Percentiles rank a stretch among this genome's conserved stretches.
These are phyloP conservation scores for Hydnomerulius pinastri DNA, from an alignment of 768 basidiomycete species.

Conservation along the genomic window DNA sequence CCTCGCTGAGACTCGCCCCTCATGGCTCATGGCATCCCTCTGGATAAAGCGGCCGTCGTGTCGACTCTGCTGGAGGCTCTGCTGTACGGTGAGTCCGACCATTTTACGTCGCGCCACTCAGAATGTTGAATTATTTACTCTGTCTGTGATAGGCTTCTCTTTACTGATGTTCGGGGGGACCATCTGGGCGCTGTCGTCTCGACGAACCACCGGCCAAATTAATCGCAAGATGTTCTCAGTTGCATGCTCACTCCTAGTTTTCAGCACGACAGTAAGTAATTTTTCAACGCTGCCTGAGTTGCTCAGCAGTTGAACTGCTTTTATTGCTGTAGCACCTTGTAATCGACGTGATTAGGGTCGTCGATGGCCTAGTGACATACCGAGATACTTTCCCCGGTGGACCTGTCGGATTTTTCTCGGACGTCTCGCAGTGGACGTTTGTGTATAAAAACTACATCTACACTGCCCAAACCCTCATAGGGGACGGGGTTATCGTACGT, in stretches of 20 bases:
- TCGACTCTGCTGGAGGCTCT: conserved; percentile 18
- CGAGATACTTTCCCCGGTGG: conserved; percentile 19
- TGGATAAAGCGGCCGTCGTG: conserved; percentile 24
- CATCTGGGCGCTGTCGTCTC: conserved; percentile 23
- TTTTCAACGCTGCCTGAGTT: neutral
- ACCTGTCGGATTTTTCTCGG: conserved; percentile 25
- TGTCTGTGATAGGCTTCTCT: conserved; percentile 31
- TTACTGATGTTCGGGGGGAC: conserved; percentile 37
- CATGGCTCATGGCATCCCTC: neutral
- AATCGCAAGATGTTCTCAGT: conserved; percentile 23
- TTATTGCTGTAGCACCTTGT: conserved; percentile 22
- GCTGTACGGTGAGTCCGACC: conserved; percentile 17
- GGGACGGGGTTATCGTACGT: conserved; percentile 32
- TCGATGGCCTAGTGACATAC: conserved; percentile 27
- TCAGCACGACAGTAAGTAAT: conserved; percentile 31
- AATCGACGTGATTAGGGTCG: conserved; percentile 24
- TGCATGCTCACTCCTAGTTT: conserved; percentile 27
- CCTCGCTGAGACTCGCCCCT: conserved; percentile 9
- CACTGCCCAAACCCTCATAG: conserved; percentile 28
- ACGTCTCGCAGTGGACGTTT: conserved; percentile 29
- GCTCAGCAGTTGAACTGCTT: neutral
- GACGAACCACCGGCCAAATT: conserved; percentile 6
- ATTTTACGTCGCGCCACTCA: neutral
- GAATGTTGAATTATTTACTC: neutral
- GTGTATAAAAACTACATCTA: conserved; percentile 27